These are phyloP conservation scores for Parafenestella ontariensis DNA, from an alignment of 2,329 filamentous ascomycete species.

Conservation along the genomic window DNA sequence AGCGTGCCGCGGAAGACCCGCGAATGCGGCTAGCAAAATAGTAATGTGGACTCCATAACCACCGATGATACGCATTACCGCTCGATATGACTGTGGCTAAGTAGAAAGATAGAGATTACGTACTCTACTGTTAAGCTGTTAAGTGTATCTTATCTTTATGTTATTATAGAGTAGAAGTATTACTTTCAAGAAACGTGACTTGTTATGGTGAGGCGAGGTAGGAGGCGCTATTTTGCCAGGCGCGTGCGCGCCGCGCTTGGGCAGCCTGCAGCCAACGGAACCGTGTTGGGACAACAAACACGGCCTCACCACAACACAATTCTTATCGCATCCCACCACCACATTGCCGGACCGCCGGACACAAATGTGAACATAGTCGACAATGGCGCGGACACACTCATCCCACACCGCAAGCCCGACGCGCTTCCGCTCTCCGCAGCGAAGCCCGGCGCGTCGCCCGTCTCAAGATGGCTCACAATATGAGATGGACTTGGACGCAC, in stretches of 20 bases:
- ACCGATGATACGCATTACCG: too few species aligned
- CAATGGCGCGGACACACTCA: conserved; percentile 44
- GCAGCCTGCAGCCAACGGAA: not conserved
- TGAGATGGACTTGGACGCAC: conserved; percentile 49
- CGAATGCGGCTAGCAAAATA: too few species aligned
- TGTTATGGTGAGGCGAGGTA: too few species aligned
- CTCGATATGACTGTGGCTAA: too few species aligned
- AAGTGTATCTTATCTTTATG: too few species aligned
- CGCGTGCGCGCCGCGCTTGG: conserved; percentile 13
- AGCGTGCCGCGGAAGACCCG: too few species aligned
- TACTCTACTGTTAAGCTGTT: too few species aligned
- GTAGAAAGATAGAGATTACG: too few species aligned
- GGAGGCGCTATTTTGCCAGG: too few species aligned
- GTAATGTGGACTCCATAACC: too few species aligned
- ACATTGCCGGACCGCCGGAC: not conserved
- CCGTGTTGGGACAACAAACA: conserved; percentile 34
- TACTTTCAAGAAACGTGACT: too few species aligned
- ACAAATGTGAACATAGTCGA: conserved; percentile 15
- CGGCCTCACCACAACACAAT: conserved; percentile 13
- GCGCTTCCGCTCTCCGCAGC: conserved; percentile 38
- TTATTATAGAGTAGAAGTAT: too few species aligned
- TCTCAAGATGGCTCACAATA: conserved; percentile 47
- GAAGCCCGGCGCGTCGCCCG: conserved; percentile 34
- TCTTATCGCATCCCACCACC: conserved; percentile 23
- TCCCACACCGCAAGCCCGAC: conserved; percentile 45